Evolutionary conservation across 1,139 yeast genomes (phyloP).

Genomic region (Nadsonia commutata): DNA sequence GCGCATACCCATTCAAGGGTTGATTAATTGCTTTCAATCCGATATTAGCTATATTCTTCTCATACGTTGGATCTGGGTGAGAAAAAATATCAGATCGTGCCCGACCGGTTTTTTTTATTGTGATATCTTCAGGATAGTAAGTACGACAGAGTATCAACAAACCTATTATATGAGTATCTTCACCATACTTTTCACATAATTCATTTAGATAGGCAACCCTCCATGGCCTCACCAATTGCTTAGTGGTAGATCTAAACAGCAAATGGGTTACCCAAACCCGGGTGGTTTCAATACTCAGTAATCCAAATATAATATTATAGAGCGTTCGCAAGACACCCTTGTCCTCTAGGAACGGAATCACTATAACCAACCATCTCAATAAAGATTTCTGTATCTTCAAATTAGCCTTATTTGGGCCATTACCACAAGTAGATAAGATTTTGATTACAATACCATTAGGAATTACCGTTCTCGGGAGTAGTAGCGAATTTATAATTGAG

Average conservation of each 20-base stretch:
- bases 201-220: conserved; percentile 24
- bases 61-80: conserved; percentile 15
- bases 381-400: conserved; percentile 12
- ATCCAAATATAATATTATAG: conserved; percentile 28
- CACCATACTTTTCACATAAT: conserved; percentile 21
- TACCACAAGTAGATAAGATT: conserved; percentile 22
- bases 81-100: conserved; percentile 14
- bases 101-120: conserved; percentile 16
- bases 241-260: conserved; percentile 25
- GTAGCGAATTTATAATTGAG: conserved; percentile 11
- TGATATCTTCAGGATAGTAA: conserved; percentile 17
- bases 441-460: conserved; percentile 16
- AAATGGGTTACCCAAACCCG: conserved; percentile 32
- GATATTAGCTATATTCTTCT: conserved; percentile 1
- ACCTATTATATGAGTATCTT: conserved; percentile 21
- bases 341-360: conserved; percentile 20
- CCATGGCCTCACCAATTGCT: conserved; percentile 24
- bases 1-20: conserved; percentile 6
- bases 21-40: conserved; percentile 6
- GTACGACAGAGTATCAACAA: conserved; percentile 20
- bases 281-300: conserved; percentile 30
- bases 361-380: conserved; percentile 28
- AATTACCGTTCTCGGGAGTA: conserved; percentile 23
- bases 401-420: conserved; percentile 10
- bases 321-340: conserved; percentile 15